These are phyloP conservation scores for Sugiyamaella pinicola DNA, from an alignment of 1,139 yeast genomes.

Conservation along the genomic window DNA sequence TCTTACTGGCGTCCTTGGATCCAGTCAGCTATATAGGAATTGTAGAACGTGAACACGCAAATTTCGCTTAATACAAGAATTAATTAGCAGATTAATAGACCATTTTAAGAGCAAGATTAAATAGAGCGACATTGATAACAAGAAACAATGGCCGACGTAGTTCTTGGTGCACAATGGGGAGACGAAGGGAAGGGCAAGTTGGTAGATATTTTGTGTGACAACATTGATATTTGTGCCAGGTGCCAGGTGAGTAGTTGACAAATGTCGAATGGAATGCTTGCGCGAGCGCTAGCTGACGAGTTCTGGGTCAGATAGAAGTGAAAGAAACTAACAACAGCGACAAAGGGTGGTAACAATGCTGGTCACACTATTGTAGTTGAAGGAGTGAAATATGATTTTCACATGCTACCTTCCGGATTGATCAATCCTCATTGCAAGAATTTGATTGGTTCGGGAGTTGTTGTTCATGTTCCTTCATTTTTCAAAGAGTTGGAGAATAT, in stretches of 20 bases:
- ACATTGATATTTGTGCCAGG: constrained; percentile 94
- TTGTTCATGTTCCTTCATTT: constrained; percentile 90
- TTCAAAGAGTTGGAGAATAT: constrained; percentile 82
- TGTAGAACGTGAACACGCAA: constrained; percentile 1
- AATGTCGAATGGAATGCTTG: too few relatives aligned
- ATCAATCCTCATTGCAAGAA: constrained; percentile 90
- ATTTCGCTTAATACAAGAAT: background rate
- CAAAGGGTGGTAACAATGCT: constrained; percentile 91
- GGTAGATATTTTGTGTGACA: constrained; percentile 90
- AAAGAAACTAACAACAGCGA: background rate
- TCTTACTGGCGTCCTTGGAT: constrained; percentile 21
- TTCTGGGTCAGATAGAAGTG: too few relatives aligned
- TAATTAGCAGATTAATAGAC: constrained; percentile 9
- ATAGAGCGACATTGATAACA: background rate
- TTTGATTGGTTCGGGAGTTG: constrained; percentile 95
- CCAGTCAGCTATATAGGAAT: constrained; percentile 20
- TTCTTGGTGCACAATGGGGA: constrained; percentile 98
- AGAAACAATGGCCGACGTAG: constrained; percentile 76
- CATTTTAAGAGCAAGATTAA: background rate
- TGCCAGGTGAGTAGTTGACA: constrained; percentile 62
- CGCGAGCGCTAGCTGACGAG: too few relatives aligned
- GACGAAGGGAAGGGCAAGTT: constrained; percentile 99
- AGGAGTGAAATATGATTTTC: constrained; percentile 90
- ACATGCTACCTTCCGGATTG: constrained; percentile 96
- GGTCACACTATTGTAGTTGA: constrained; percentile 97